Conservation (phyloP, 306 rosid species). For the Astragalus membranaceus region DNA sequence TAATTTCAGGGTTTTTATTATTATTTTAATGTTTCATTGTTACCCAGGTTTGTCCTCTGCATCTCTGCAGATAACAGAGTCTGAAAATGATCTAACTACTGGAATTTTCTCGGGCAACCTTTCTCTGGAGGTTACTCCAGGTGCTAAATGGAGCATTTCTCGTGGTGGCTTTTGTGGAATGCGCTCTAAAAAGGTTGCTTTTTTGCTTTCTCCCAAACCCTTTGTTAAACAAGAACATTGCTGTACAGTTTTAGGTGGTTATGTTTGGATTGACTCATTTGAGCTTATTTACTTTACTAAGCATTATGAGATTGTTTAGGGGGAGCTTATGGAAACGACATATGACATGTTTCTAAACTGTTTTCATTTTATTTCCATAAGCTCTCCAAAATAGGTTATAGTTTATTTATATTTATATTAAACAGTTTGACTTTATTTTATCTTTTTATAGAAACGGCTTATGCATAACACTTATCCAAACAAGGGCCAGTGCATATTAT, state of each 20-base stretch:
- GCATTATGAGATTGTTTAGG: too few relatives aligned
- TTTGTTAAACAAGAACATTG: background rate
- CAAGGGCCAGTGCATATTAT: background rate
- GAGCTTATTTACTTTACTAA: too few relatives aligned
- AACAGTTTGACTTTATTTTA: too few relatives aligned
- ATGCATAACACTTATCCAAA: too few relatives aligned
- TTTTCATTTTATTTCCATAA: too few relatives aligned
- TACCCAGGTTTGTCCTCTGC: constrained; percentile 78
- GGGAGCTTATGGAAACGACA: too few relatives aligned
- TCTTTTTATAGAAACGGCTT: too few relatives aligned
- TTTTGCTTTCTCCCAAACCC: background rate
- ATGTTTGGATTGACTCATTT: too few relatives aligned
- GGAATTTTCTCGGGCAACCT: constrained; percentile 87
- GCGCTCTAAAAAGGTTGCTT: constrained; percentile 81
- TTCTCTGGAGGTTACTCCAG: constrained; percentile 58
- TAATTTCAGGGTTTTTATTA: background rate
- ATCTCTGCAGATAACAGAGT: constrained; percentile 72
- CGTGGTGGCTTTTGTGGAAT: constrained; percentile 92
- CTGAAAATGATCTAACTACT: constrained; percentile 43
- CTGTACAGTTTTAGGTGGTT: background rate
- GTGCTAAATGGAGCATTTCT: constrained; percentile 56
- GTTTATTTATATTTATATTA: too few relatives aligned
- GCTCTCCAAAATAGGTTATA: too few relatives aligned
- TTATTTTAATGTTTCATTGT: constrained; percentile 1
- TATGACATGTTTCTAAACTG: too few relatives aligned